Evolutionary conservation across 2,329 filamentous ascomycete species (phyloP), one percentile per base, ranked within the genome.

Genomic region (Fusarium goolgardi): DNA sequence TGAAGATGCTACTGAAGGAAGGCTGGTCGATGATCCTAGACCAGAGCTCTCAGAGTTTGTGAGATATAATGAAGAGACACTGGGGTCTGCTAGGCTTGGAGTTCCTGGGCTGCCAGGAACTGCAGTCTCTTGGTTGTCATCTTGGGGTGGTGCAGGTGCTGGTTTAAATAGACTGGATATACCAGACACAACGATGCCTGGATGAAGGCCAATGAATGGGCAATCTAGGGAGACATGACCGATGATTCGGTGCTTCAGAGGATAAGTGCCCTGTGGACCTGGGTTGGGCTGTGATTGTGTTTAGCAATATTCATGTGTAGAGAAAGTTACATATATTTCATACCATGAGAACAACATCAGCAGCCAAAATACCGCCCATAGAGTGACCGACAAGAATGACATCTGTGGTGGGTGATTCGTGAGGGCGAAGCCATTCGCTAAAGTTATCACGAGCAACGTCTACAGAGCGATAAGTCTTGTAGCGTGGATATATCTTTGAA

Each of bases 121-220:
- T 13, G 58, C 18, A 12, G 29, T 52, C 9, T 59, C 59, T 41
- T 65, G 59, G 8, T 15, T 39, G 18, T 50, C 44, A 32, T 72
- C 56, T 23, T 68, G 60, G 11, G 54, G 56, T n/a, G 67, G 69
- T 23, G 71, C 73, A 16, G 80, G 76, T 13, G 81, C 78, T 5
- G 82, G 78, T 35, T 83, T 80, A 77, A 97, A 96, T 13, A 97
- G 83, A 74, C 92, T 95, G 4, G 89, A 86, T 55, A 97, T 86
- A 3, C 94, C 93, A 37, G 91, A 91, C n/a, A 89, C 86, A 41
- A 97, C 87, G 41, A 97, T 91, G 8, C 94, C 92, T 2, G 93
- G 94, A 78, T 97, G 93, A 75, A 97, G 90, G 5, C 94, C 94
- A 8, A 97, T 82, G 60, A 96, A 93, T 0, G 94, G 94, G 0